Conservation (phyloP, 129 eudicot genomes). For the Glebionis coronaria region DNA sequence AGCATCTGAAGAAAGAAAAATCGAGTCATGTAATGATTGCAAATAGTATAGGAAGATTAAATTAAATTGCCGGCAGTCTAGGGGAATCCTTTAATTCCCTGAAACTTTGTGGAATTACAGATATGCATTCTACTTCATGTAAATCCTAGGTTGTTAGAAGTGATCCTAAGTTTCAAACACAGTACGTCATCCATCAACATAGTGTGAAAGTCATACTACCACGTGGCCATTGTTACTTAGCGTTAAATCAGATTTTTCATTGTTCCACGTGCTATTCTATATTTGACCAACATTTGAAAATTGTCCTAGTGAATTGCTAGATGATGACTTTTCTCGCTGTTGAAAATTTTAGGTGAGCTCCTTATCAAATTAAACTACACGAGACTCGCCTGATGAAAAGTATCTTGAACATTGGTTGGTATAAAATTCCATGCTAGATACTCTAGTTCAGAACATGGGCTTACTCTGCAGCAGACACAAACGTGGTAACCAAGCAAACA, state of each 20-base stretch:
- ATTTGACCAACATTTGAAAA: not conserved
- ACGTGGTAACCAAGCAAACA: conserved; percentile 51
- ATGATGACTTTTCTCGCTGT: no score
- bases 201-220: conserved; percentile 2
- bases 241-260: not conserved
- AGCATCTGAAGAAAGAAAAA: not conserved
- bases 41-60: not conserved
- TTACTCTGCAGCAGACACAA: conserved; percentile 76
- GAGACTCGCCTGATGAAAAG: conserved; percentile 27
- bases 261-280: not conserved
- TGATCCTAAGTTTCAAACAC: not conserved
- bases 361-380: conserved; percentile 6
- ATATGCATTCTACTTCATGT: not conserved
- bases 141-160: not conserved
- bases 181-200: conserved; percentile 1
- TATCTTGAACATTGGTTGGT: conserved; percentile 43
- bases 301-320: no score
- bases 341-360: conserved; percentile 27
- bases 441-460: conserved; percentile 54
- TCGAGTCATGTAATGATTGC: not conserved
- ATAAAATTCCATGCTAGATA: conserved; percentile 42
- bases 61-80: not conserved
- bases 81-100: not conserved
- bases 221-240: conserved; percentile 2
- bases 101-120: not conserved